Conservation (phyloP, 2,329 filamentous ascomycete species). For the Saccharata proteae region DNA sequence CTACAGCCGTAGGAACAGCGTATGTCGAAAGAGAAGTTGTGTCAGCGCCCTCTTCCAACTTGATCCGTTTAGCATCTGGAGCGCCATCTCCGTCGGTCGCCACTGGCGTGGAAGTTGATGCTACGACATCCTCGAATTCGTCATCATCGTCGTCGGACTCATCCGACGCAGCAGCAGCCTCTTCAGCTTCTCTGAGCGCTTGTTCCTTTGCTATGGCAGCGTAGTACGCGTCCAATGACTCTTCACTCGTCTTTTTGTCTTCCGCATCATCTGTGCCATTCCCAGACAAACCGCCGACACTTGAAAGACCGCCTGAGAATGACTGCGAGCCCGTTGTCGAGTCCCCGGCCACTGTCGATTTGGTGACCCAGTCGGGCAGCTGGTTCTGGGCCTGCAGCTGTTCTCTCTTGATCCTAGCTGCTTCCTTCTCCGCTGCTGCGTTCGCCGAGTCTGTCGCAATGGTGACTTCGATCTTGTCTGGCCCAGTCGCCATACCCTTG, state of each 20-base stretch:
- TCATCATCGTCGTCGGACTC: conserved; percentile 41
- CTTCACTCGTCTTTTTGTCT: conserved; percentile 38
- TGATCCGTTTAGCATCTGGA: conserved; percentile 46
- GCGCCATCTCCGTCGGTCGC: conserved; percentile 22
- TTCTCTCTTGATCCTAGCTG: conserved; percentile 53
- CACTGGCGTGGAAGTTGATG: conserved; percentile 18
- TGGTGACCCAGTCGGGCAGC: conserved; percentile 58
- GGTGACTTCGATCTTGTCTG: conserved; percentile 57
- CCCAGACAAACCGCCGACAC: conserved; percentile 13
- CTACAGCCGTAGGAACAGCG: conserved; percentile 20
- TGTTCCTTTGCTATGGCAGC: conserved; percentile 52
- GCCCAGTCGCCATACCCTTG: conserved; percentile 53
- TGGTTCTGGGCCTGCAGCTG: conserved; percentile 57
- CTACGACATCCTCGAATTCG: conserved; percentile 26
- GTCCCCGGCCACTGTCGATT: conserved; percentile 54
- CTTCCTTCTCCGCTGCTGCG: conserved; percentile 53
- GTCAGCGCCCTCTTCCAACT: conserved; percentile 39
- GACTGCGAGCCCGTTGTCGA: conserved; percentile 18
- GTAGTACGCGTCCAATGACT: conserved; percentile 55
- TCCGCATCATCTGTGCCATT: conserved; percentile 30
- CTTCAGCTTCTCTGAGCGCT: conserved; percentile 30
- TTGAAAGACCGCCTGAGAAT: conserved; percentile 35
- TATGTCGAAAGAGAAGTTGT: conserved; percentile 17
- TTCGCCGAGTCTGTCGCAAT: conserved; percentile 56
- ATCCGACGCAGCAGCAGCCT: conserved; percentile 32